Base-by-base conservation (phyloP, 257 asterid species). In the Ehretia macrophylla region DNA sequence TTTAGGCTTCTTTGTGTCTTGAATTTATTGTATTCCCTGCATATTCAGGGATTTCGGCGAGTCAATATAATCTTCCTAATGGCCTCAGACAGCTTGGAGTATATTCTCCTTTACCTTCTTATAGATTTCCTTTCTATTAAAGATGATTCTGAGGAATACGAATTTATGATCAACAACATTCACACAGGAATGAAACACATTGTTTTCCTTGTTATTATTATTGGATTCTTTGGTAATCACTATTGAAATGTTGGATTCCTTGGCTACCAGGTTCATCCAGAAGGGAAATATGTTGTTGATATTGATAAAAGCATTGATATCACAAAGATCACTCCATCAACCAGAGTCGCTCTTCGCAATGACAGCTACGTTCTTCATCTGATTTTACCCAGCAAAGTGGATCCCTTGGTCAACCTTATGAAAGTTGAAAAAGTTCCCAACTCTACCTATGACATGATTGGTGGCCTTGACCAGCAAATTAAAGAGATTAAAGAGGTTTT, bases 401-500 rank as follows among this genome's bases (percentile, higher is more conserved):
- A 92, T 83, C 96, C 97, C 0, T 66, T 86, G 75, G 95, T 92
- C 77, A 92, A 92, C 70, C 95, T 92, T 40, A 88, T 92, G 99
- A 86, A 92, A 81, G 99, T 92, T 56, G 99, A 92, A 58, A 92
- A 92, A 71, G 99, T 92, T 59, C 97, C 96, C 0, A 96, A 92
- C 69, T 92, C 97, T 68, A 88, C 99, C 18, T 92, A 88, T 74
- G 97, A 88, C 84, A 92, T 92, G 99, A 92, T 92, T 77, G 99
- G 99, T 75, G 95, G 97, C 48, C 97, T 92, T 53, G 98, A 92
- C 73, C 97, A 86, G 80, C 97, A 92, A 78, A 92, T 92, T 63
- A 92, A 88, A 62, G 98, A 92, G 84, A 92, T 92, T 19, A 84
- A 88, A 70, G 98, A 92, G 96, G 97, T 85, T 19, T 51, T 5